Evolutionary conservation across 148 eudicot species (phyloP), one percentile per base, ranked within the genome.

Genomic region (Pouteria glomerata): DNA sequence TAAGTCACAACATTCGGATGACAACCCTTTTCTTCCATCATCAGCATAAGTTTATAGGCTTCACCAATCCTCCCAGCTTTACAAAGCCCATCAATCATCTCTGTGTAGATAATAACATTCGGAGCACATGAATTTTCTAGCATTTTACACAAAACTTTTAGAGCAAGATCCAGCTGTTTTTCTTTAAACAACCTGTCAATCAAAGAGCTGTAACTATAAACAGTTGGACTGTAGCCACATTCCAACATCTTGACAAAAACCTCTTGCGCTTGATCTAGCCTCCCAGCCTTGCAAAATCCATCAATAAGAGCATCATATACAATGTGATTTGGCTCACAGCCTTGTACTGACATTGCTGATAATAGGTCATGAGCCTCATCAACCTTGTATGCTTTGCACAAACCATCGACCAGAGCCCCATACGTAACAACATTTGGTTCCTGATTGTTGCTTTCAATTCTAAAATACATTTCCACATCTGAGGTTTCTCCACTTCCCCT

Each of bases 11-110:
- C 99, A 87, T 95, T 91, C 27, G 99, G 99, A 57, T 30, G 82
- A 65, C 96, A 88, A 29, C 96, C 96, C 75, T 89, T 91, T 64
- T 85, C 93, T 69, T 85, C 86, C 98, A 95, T 95, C 98, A 95
- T 85, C 78, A 84, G 50, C 89, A 95, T 82, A 65, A 95, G 96
- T 74, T 84, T 92, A 75, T 86, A 85, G 68, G 97, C 99, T 77
- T 95, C 99, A 59, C 83, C 90, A 30, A 76, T 85, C 79, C 92
- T 95, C 72, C 90, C 89, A 81, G 79, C 82, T 87, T 95, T 95
- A 83, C 96, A 88, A 73, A 95, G 84, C 53, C 99, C 99, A 79
- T 95, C 97, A 76, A 95, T 74, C 97, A 95, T 95, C 76, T 71
- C 85, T 11, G 99, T 91, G 79, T 95, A 95, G 30, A 87, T 80